Evolutionary conservation across 2,329 filamentous ascomycete genomes (phyloP), one percentile per base, ranked within the genome.

Genomic region (Colletotrichum tamarilloi): DNA sequence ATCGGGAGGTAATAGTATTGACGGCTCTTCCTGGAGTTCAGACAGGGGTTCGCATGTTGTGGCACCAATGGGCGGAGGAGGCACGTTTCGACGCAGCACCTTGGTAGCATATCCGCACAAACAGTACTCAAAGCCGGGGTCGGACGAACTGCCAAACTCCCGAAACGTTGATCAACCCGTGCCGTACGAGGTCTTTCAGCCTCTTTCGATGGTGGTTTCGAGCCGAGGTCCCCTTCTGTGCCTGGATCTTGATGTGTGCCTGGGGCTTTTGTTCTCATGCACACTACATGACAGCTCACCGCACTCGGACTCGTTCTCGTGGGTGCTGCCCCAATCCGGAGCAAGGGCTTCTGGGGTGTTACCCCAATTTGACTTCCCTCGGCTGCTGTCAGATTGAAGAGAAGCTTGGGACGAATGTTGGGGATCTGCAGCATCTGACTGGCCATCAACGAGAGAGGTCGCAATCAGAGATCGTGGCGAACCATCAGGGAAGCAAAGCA

Each of bases 271-370:
- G 30, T 19, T 32, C 16, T 42, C n/a, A 57, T 28, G 66, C 60
- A 56, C 28, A 7, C 38, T 42, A 16, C 38, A 42, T 42, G 38
- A 19, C 14, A 9, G 19, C 19, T 19, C 59, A 8, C 53, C 70
- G 67, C 55, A 73, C 67, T 73, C 70, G 67, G 67, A 73, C 70
- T 73, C 70, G 67, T 73, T 73, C 60, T 73, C 70, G 67, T 69
- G 55, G 53, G 35, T 58, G 55, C 32, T 55, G 19, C 59, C 67
- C 55, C 55, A 63, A 70, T 60, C 19, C 11, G 60, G 67, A 2
- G 26, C 11, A 58, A 9, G 46, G 62, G 52, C 38, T 62, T 63
- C 52, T 58, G 59, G 24, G 56, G 46, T 26, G 22, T 42, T 42
- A 42, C 16, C 32, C 52, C 42, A 35, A 6, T 35, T 28, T 56